A percentile compares a stretch with the other conserved stretches of the same genome.
phyloP scores from a whole-genome alignment of 495 filamentous ascomycete genomes.

The Podospora pseudoanserina region DNA sequence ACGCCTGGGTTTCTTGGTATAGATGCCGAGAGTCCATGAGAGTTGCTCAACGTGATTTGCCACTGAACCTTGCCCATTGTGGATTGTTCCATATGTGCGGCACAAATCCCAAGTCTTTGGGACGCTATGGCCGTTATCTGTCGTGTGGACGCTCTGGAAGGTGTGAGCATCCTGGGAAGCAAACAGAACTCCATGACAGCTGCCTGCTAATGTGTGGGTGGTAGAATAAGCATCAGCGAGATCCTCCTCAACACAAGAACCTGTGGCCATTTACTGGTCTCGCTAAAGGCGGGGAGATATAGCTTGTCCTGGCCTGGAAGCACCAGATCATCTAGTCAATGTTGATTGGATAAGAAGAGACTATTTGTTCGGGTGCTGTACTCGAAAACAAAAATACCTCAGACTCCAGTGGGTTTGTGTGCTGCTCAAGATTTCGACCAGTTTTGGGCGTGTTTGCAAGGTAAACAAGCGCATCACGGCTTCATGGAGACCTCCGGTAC shows the following conservation, averaged over 20 bases:
- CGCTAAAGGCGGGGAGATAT: background rate
- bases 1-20: background rate
- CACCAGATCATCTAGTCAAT: background rate
- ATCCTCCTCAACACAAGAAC: background rate
- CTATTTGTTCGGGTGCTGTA: background rate
- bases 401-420: background rate
- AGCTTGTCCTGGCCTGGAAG: background rate
- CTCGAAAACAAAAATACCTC: background rate
- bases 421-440: background rate
- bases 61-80: background rate
- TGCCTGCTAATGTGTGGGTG: background rate
- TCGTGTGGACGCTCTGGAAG: too few species aligned
- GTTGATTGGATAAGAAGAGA: background rate
- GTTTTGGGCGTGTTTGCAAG: background rate
- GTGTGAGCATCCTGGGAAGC: background rate
- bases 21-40: background rate
- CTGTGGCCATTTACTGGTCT: background rate
- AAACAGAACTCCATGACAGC: background rate
- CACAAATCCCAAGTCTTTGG: too few species aligned
- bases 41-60: background rate
- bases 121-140: too few species aligned
- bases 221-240: background rate
- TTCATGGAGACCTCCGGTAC: too few species aligned
- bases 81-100: too few species aligned
- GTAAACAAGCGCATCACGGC: background rate